A percentile compares a stretch with the other conserved stretches of the same genome.
phyloP scores from a whole-genome alignment of 2,329 filamentous ascomycete species.

The Penicillium griseofulvum region DNA sequence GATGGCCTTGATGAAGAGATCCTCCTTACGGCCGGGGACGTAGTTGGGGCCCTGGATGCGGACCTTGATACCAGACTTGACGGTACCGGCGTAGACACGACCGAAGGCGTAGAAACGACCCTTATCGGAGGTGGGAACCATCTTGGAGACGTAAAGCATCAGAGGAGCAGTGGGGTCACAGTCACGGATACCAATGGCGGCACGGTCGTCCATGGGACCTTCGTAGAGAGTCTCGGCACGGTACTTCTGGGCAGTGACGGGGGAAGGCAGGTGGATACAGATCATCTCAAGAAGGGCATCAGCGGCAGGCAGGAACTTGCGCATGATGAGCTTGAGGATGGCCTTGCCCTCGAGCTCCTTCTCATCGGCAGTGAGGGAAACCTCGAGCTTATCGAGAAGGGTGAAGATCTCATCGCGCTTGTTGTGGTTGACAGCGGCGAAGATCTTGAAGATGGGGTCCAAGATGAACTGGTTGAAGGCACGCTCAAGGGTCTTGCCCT shows the following conservation, averaged over 20 bases:
- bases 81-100: conserved; percentile 99
- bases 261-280: conserved; percentile 97
- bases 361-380: conserved; percentile 86
- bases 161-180: conserved; percentile 97
- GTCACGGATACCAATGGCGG: conserved; percentile 94
- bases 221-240: conserved; percentile 98
- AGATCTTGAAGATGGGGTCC: conserved; percentile 99
- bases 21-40: conserved; percentile 95
- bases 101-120: conserved; percentile 99
- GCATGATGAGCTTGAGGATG: conserved; percentile 97
- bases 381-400: conserved; percentile 87
- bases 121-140: conserved; percentile 99
- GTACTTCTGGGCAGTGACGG: conserved; percentile 93
- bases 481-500: conserved; percentile 91
- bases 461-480: conserved; percentile 99
- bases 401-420: conserved; percentile 86
- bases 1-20: conserved; percentile 98
- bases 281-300: conserved; percentile 99
- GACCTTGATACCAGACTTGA: conserved; percentile 97
- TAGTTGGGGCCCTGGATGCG: conserved; percentile 99
- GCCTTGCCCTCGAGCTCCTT: conserved; percentile 94
- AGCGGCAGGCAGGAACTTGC: conserved; percentile 96
- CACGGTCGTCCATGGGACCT: conserved; percentile 89
- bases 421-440: conserved; percentile 94
- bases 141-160: conserved; percentile 99